Evolutionary conservation across 805 yeast species (phyloP), one percentile per base, ranked within the genome.

Genomic region (Diddensiella transvaalensis): DNA sequence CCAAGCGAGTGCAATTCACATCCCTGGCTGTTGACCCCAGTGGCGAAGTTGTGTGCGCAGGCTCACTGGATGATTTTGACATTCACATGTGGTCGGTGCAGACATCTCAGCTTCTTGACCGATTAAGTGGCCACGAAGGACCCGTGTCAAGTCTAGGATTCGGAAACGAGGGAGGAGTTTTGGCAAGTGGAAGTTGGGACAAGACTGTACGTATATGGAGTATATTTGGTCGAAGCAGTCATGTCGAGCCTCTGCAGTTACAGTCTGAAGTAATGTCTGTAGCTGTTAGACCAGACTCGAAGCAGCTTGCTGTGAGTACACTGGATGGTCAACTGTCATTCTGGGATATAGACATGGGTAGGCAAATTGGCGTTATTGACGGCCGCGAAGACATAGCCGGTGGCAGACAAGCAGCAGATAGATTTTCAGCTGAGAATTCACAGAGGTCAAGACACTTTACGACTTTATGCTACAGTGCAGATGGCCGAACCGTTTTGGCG

Each of bases 1-100:
- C 96, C 2, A 83, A 83, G 55, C 76, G 98, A 59, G 73, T 90
- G 22, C 96, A 89, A 62, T 93, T 91, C 67, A 83, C 82, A 44
- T 79, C 88, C 46, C 69, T 93, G 51, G 98, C 98, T 0, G 96
- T 89, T 38, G 99, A 93, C 66, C 96, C 98, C 23, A 85, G 95
- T 61, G 99, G 98, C 26, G 99, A 93, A 67, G 83, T 93, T 44
- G 93, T 93, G 2, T 89, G 93, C 61, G 99, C 97, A 2, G 96
- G 96, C 1, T 86, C 96, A 2, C 73, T 82, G 38, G 96, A 90
- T 62, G 85, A 83, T 53, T 93, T 83, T 67, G 96, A 87, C 49
- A 86, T 93, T 50, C 90, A 86, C 62, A 88, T 93, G 29, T 93
- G 99, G 99, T 87, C 96, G 3, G 97, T 93, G 1, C 98, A 93